Evolutionary conservation across 805 yeast genomes (phyloP).

Genomic region (Cyberlindnera meyerae): DNA sequence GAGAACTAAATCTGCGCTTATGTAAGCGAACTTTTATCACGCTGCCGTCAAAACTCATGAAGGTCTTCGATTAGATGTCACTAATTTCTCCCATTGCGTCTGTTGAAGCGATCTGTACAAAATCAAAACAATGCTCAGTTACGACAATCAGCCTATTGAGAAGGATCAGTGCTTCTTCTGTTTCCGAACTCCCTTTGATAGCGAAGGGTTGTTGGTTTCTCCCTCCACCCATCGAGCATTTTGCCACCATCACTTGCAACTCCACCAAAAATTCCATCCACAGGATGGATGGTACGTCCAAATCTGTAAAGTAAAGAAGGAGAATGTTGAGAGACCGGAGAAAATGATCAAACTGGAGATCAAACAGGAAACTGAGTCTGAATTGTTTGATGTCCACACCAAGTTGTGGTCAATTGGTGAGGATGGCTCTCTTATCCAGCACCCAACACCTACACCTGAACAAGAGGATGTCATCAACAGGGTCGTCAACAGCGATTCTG

Average conservation of each 20-base stretch:
- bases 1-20: too few species aligned
- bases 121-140: constrained; percentile 8
- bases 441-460: constrained; percentile 33
- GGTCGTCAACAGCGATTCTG: constrained; percentile 54
- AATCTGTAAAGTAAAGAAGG: constrained; percentile 47
- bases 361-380: constrained; percentile 57
- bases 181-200: constrained; percentile 60
- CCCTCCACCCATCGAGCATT: constrained; percentile 69
- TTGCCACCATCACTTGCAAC: constrained; percentile 52
- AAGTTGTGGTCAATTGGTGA: constrained; percentile 4
- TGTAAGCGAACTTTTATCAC: too few species aligned
- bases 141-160: constrained; percentile 40
- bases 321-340: constrained; percentile 29
- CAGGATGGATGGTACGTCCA: constrained; percentile 55
- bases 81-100: too few species aligned
- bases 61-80: too few species aligned
- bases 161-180: constrained; percentile 91
- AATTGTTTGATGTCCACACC: constrained; percentile 46
- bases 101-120: too few species aligned
- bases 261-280: constrained; percentile 48
- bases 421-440: constrained; percentile 6
- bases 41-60: too few species aligned
- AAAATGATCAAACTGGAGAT: constrained; percentile 64
- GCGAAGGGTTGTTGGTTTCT: constrained; percentile 68
- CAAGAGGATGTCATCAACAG: constrained; percentile 31